Base-by-base conservation (phyloP, 2,329 filamentous ascomycete species). In the Hirsutella thompsonii region DNA sequence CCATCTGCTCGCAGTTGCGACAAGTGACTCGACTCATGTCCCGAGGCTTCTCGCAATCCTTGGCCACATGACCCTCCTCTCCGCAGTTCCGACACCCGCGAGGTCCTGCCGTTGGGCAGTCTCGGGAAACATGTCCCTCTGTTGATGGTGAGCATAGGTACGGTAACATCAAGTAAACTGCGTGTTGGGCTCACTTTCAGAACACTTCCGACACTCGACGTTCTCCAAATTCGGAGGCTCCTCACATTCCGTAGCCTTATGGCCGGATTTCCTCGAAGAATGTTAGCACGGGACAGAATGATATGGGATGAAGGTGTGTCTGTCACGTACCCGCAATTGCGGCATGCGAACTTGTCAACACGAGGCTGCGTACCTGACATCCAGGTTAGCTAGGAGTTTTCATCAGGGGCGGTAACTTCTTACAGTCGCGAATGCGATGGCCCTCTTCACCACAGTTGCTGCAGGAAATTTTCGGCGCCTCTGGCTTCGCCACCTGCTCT, bases 341-440 rank as follows among this genome's bases (percentile, higher is more conserved):
- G 75, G 70, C 81, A 84, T 8, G 75, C 76, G 48, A 72, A 79
- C 42, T 67, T 77, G 62, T 82, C 74, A 23, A 75, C 60, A 38
- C 81, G 74, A 20, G 75, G 72, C n/a, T 65, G 59, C 4, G 73
- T 68, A 51, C 76, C 75, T 76, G 35, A 13, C 20, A 36, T 11
- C 30, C 47, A 42, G 51, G 46, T 42, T 21, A 36, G 29, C 11
- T 11, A 13, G 9, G 5, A 6, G 21, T 10, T 26, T n/a, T 23
- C 18, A 40, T 41, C 20, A 45, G 29, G 19, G 19, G 20, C 18
- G 10, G 32, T 35, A 18, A 8, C 14, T 41, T 61, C 72, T 59
- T 52, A 77, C 82, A 87, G 49, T 87, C 80, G 39, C 81, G 76
- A 39, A 79, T 61, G 43, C 81, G 79, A 51, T 86, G 81, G 9